Conservation (phyloP, 345 rosid genomes). For the Aquilaria malaccensis region DNA sequence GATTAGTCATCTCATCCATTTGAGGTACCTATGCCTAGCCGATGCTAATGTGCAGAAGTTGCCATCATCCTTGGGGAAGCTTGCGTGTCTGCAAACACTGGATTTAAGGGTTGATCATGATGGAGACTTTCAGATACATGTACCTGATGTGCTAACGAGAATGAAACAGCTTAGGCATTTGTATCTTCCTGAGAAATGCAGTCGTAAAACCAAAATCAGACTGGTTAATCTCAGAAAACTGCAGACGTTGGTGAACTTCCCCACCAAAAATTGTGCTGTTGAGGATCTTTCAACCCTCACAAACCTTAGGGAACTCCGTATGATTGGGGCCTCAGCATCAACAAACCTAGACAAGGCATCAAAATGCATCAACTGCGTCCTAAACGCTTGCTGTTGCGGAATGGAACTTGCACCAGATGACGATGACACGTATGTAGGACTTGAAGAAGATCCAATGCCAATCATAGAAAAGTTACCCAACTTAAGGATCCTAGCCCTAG, state of each 20-base stretch:
- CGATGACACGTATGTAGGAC: background rate
- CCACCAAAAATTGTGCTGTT: background rate
- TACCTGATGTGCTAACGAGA: constrained; percentile 5
- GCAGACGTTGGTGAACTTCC: background rate
- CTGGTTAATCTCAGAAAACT: background rate
- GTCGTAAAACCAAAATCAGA: background rate
- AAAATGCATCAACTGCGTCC: too few relatives aligned
- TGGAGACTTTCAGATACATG: background rate
- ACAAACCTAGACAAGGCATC: background rate
- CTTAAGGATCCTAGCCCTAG: background rate
- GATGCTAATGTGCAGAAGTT: background rate
- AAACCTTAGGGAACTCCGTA: background rate
- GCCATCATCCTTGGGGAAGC: constrained; percentile 22
- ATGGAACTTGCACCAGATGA: background rate
- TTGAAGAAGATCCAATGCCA: constrained; percentile 4
- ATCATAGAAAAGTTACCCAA: background rate
- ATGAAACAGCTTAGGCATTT: constrained; percentile 8
- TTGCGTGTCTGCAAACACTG: constrained; percentile 21
- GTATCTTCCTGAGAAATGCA: background rate
- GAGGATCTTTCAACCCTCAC: background rate
- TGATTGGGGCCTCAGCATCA: too few relatives aligned
- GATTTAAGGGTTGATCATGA: constrained; percentile 9
- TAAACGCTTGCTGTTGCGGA: background rate
- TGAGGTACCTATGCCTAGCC: constrained; percentile 21
- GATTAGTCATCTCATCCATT: constrained; percentile 28